Base-by-base conservation (phyloP, 1,284 basidiomycete genomes). In the Rhizoctonia solani region DNA sequence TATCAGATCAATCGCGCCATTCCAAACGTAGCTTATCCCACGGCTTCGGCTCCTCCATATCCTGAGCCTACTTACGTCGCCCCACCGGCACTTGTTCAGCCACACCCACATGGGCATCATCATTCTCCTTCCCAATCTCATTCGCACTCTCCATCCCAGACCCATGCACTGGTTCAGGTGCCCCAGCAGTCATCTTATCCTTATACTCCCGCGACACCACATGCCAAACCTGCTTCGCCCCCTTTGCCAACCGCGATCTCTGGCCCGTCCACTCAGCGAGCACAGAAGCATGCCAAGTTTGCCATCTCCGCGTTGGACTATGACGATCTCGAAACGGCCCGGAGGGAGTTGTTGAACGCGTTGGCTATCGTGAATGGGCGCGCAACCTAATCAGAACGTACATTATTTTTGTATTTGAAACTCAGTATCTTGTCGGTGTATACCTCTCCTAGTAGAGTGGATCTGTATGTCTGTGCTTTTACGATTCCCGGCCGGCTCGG, bases 281-380 rank as follows among this genome's bases (percentile, higher is more conserved):
- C 68, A 37, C 93, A 97, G 80, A 95, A 92, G 75, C 93, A 95
- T 73, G 94, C 93, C 73, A 85, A 85, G 65, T 96, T 89, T 79
- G 95, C 95, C 4, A 93, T 96, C 69, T 93, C 91, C 19, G 87
- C 95, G n/a, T 79, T 98, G 68, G 93, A 97, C 74, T 98, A 94
- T 75, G 95, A 98, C 74, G 95, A 98, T 76, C 81, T 82, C 14
- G 89, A 90, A 71, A 89, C 90, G 71, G 94, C 94, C 21, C 81
- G 84, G 73, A 87, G 85, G 74, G 92, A 97, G 77, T 77, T 97
- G 71, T 81, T 85, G 71, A 81, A 84, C 41, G 94, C 94, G 21
- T 78, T 96, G 71, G 82, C 80, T 34, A 78, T 87, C 67, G 79
- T 96, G 16, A 92, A 87, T 14, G 80, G 77, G 6, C 46, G 58